Percentiles rank a stretch among this genome's conserved stretches.
phyloP scores from a whole-genome alignment of 2,329 filamentous ascomycete genomes.

The Akanthomyces uredinophilus region DNA sequence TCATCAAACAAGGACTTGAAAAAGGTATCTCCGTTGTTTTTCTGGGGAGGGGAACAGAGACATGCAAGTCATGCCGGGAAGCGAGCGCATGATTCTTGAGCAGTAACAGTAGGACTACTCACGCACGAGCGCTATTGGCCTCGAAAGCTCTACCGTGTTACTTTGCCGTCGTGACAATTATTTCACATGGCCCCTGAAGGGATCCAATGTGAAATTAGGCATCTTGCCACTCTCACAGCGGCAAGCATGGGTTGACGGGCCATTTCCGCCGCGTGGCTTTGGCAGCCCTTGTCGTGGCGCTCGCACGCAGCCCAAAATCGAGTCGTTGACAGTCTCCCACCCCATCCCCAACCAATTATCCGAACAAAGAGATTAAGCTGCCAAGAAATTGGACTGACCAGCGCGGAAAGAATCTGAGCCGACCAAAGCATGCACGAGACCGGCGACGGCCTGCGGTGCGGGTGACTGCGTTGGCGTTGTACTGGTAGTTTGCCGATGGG shows the following conservation, averaged over 20 bases:
- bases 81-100: not conserved
- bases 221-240: not conserved
- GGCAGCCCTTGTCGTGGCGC: constrained; percentile 4
- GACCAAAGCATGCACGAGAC: not conserved
- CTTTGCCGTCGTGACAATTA: too few relatives aligned
- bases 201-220: not conserved
- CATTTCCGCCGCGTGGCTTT: not conserved
- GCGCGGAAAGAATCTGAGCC: not conserved
- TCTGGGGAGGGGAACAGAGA: not conserved
- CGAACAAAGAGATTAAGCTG: not conserved
- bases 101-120: not conserved
- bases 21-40: not conserved
- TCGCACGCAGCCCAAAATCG: not conserved
- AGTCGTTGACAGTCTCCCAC: not conserved
- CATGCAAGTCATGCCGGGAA: not conserved
- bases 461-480: not conserved
- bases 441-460: not conserved
- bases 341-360: not conserved
- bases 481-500: not conserved
- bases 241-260: not conserved
- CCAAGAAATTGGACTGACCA: not conserved
- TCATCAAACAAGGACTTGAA: not conserved
- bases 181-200: not conserved
- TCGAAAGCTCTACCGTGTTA: not conserved
- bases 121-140: not conserved